Base-by-base conservation (phyloP, 106 monocot species). In the Allium sativum region DNA sequence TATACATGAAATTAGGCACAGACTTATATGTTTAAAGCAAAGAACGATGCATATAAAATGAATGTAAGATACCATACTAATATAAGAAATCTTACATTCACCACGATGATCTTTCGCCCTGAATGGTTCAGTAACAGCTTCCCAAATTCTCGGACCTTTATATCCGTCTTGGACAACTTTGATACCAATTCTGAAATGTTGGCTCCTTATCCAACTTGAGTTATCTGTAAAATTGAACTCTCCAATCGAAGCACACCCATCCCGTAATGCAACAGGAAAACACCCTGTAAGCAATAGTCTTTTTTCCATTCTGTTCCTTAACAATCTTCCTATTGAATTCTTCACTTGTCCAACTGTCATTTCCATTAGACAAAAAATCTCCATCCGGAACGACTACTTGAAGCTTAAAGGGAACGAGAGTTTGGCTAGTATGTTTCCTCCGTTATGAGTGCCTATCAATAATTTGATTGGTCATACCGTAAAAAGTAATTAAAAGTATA, bases 181-280 rank as follows among this genome's bases (percentile, higher is more conserved):
- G 4, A 63, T 77, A 4, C 70, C 84, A 9, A 85, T 71, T 17
- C 77, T 63, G 65, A 85, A 85, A 52, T 65, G 58, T 4, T 80
- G 66, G 61, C 74, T 61, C 16, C 65, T 59, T 11, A 74, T 74
- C 84, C 84, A 85, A 16, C 74, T 74, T 3, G 80, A 80, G 52
- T 85, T 85, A 42, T 85, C 84, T 0, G 84, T 85, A 53, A 85
- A 77, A 15, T 22, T 61, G 56, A 85, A 77, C 1, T 74, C 80
- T 3, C 51, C 65, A 15, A 85, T 71, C 7, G 55, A 14, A 8
- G 59, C 71, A 40, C 12, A 14, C 0, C 74, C 77, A 9, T 85
- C 74, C 3, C 60, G 40, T 22, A 85, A 31, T 0, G 64, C 70
- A 1, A 70, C 40, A 19, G 51, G 61, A 11, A 71, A 62, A 1